phyloP scores from a whole-genome alignment of 805 yeast genomes.

The Candida succiphila region DNA sequence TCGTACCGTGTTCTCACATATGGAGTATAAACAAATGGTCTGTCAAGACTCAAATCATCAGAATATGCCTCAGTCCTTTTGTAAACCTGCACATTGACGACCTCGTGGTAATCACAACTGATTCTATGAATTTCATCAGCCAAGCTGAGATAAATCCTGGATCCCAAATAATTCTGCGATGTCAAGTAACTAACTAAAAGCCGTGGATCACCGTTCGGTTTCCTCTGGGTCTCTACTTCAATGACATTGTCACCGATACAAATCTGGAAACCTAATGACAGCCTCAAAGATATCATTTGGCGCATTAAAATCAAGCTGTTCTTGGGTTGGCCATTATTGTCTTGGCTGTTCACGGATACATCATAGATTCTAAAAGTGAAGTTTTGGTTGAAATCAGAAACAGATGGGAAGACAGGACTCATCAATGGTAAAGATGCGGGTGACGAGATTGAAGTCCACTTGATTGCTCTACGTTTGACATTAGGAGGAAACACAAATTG shows the following conservation, averaged over 20 bases:
- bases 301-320: conserved; percentile 57
- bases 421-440: conserved; percentile 91
- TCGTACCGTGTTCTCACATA: conserved; percentile 74
- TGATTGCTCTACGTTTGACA: conserved; percentile 56
- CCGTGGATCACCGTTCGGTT: conserved; percentile 45
- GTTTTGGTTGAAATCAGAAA: conserved; percentile 56
- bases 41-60: background rate
- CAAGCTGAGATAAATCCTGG: conserved; percentile 64
- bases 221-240: conserved; percentile 51
- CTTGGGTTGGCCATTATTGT: conserved; percentile 39
- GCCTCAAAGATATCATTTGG: conserved; percentile 78
- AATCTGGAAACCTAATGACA: conserved; percentile 84
- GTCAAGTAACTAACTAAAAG: conserved; percentile 45
- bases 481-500: conserved; percentile 76
- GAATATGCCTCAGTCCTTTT: conserved; percentile 18
- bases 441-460: conserved; percentile 88
- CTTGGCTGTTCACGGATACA: conserved; percentile 52
- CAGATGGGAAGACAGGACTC: conserved; percentile 67
- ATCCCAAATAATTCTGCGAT: conserved; percentile 33
- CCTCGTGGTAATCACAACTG: conserved; percentile 59
- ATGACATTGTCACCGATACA: conserved; percentile 65
- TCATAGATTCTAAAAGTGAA: conserved; percentile 81
- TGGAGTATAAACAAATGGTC: conserved; percentile 29
- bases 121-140: conserved; percentile 83
- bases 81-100: conserved; percentile 73